phyloP scores from a whole-genome alignment of 2,329 filamentous ascomycete species.

The Ophiostoma sp. region DNA sequence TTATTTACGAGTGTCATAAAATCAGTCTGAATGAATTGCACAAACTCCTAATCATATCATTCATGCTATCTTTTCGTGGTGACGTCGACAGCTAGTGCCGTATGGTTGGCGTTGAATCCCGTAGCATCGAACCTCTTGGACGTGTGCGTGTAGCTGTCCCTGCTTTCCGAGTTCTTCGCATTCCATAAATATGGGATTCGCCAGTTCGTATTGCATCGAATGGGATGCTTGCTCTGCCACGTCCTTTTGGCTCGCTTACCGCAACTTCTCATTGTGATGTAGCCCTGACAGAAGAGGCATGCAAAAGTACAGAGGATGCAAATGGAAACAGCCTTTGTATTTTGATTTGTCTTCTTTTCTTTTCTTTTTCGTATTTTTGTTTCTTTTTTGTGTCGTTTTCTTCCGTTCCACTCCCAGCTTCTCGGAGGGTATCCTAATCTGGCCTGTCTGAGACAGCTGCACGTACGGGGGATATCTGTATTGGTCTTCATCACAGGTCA shows the following conservation, averaged over 20 bases:
- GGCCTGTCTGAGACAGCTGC: constrained; percentile 1
- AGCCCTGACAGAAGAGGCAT: too few relatives aligned
- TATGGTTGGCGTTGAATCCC: too few relatives aligned
- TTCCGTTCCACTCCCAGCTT: neutral
- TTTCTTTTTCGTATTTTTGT: neutral
- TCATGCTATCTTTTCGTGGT: neutral
- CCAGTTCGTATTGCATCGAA: neutral
- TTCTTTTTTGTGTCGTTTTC: neutral
- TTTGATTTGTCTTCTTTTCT: neutral
- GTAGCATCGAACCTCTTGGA: too few relatives aligned
- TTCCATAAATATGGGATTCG: too few relatives aligned
- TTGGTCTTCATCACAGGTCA: neutral
- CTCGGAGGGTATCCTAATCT: neutral
- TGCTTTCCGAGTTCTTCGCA: too few relatives aligned
- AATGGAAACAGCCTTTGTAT: too few relatives aligned
- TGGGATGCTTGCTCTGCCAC: neutral
- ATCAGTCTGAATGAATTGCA: neutral
- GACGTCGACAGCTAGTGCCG: too few relatives aligned
- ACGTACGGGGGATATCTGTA: constrained; percentile 1
- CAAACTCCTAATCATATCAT: neutral
- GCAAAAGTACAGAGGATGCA: too few relatives aligned
- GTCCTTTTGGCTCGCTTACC: too few relatives aligned
- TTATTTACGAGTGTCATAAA: neutral
- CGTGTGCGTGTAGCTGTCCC: too few relatives aligned
- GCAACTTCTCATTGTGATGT: too few relatives aligned